Base-by-base conservation (phyloP, 106 monocot genomes). In the Gastrodia elata region DNA sequence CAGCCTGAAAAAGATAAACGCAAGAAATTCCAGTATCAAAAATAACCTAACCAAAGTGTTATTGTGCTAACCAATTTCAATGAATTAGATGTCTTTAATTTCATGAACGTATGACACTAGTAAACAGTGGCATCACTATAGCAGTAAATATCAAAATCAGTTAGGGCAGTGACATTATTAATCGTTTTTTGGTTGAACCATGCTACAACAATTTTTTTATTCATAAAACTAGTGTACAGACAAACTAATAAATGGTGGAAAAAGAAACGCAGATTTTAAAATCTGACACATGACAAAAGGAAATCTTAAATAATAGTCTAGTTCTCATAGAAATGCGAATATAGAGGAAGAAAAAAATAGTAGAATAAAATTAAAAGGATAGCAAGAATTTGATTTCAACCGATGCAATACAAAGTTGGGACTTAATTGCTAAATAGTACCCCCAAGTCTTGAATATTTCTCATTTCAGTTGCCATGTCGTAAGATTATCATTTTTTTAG, bases 1-100 rank as follows among this genome's bases (percentile, higher is more conserved):
- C 81, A 68, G 80, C 85, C 96, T 96, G 82, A 6, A 22, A 8
- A 6, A 40, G 25, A 25, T 26, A 25, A 24, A 27, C 40, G 57
- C 8, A 25, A 2, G n/a, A 44, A 73, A 68, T 48, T 33, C 49
- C 18, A 33, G 32, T 36, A 61, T 30, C 18, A 36, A 67, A 38
- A 1, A 67, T 11, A 67, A 67, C 32, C 20, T 6, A 20, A 20
- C 4, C 7, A 67, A 67, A 67, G 8, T 37, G 67, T 10, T 8
- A 67, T 30, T 61, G 61, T 24, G 10, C 44, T 5, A 10, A 16
- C 44, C 57, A 57, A 28, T 67, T 38, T 67, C 67, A 67, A 67
- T 22, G 4, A 67, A 67, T n/a, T 37, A 18, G n/a, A 67, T 38
- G 61, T 37, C 37, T 37, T 20, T 67, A 4, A 14, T 67, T 38